phyloP scores from a whole-genome alignment of 805 yeast species.

The Barnettozyma wickerhamii region DNA sequence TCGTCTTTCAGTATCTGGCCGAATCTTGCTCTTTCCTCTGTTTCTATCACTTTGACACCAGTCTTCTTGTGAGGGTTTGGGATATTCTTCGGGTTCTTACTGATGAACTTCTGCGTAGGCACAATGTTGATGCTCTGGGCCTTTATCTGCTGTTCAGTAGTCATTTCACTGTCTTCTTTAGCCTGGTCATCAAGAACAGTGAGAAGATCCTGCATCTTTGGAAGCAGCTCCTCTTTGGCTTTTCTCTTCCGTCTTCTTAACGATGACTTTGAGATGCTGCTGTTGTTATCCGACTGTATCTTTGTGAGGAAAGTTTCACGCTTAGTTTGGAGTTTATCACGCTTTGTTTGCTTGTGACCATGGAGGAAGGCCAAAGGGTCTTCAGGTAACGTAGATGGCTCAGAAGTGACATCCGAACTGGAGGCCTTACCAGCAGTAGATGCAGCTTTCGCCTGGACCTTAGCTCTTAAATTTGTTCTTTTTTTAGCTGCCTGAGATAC shows the following conservation, averaged over 20 bases:
- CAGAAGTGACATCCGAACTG: not conserved
- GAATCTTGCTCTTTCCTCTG: slow-evolving; percentile 55
- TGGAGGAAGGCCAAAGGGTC: slow-evolving; percentile 47
- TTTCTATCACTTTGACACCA: slow-evolving; percentile 51
- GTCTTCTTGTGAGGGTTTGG: slow-evolving; percentile 54
- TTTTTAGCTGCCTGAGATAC: slow-evolving; percentile 38
- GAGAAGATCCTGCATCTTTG: slow-evolving; percentile 62
- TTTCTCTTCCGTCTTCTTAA: slow-evolving; percentile 60
- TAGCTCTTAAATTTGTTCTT: slow-evolving; percentile 39
- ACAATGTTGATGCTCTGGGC: slow-evolving; percentile 17
- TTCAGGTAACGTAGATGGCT: slow-evolving; percentile 20
- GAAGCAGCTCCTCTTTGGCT: slow-evolving; percentile 57
- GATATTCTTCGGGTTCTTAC: slow-evolving; percentile 28
- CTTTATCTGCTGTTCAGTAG: not conserved
- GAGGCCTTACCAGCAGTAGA: slow-evolving; percentile 16
- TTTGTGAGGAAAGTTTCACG: slow-evolving; percentile 35
- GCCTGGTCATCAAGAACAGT: slow-evolving; percentile 38
- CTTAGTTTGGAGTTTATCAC: slow-evolving; percentile 43
- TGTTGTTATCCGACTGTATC: slow-evolving; percentile 30
- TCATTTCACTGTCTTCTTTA: slow-evolving; percentile 1
- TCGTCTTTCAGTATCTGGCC: slow-evolving; percentile 50
- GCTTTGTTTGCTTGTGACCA: slow-evolving; percentile 47
- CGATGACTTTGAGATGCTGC: slow-evolving; percentile 60
- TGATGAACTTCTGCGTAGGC: slow-evolving; percentile 9
- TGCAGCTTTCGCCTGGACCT: slow-evolving; percentile 29